Conservation (phyloP, 192 early-diverging fungal genomes). For the Rhizophagus clarus region DNA sequence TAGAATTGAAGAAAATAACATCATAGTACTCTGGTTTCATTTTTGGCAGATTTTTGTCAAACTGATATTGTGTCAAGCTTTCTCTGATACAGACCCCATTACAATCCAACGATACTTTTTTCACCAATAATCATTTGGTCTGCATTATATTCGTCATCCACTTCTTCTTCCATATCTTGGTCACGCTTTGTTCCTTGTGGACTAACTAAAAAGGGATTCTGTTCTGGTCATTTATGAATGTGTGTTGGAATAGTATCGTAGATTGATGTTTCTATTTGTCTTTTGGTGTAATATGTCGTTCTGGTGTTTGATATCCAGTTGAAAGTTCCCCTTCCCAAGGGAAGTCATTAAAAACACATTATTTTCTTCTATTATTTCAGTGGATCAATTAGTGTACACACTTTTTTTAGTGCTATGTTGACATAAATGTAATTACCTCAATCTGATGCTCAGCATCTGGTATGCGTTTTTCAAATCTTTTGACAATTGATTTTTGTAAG, state of each 20-base stretch:
- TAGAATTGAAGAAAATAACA: constrained; percentile 22
- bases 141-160: constrained; percentile 5
- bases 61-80: constrained; percentile 22
- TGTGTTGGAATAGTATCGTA: constrained; percentile 13
- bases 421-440: no score
- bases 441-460: no score
- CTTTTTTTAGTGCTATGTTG: no score
- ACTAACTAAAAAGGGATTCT: background rate
- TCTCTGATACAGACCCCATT: constrained; percentile 10
- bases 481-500: no score
- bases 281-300: background rate
- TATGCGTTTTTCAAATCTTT: no score
- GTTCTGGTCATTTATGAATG: constrained; percentile 2
- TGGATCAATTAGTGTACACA: no score
- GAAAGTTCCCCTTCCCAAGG: no score
- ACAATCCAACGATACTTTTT: constrained; percentile 4
- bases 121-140: background rate
- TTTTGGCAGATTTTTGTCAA: constrained; percentile 17
- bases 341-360: no score
- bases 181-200: constrained; percentile 5
- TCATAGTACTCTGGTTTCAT: constrained; percentile 9
- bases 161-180: background rate
- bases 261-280: background rate
- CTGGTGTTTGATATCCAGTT: background rate
- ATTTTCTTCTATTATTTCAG: no score